Base-by-base conservation (phyloP, 768 basidiomycete species). In the Amanita exitialis region DNA sequence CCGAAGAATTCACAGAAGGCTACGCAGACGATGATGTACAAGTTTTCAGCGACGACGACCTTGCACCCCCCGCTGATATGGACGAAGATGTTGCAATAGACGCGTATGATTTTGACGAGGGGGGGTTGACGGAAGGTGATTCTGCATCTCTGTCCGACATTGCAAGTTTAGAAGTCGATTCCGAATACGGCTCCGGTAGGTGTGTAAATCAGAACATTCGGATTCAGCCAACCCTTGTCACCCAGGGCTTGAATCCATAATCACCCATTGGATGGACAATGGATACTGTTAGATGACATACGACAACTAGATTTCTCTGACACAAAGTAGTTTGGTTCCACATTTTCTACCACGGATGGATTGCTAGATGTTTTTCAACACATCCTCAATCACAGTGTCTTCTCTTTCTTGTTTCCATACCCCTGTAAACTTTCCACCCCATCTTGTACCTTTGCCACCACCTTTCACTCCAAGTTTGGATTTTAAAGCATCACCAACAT, bases 371-470 rank as follows among this genome's bases (percentile, higher is more conserved):
- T 54, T 48, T 47, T 54, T 38, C 18, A 80, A 62, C 12, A 77
- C 54, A 15, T 70, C 69, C 5, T 69, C 64, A 3, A 79, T 65
- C 1, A 57, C 42, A 7, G 53, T 58, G 21, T 65, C 66, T 55
- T 82, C 79, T 53, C 69, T 71, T 4, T 54, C 64, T 15, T 68
- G 70, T 57, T 74, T 76, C 83, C 83, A 86, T 12, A 80, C 74
- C 0, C 86, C 86, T 6, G 63, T 71, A 50, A 73, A 75, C 62
- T 89, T 84, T 8, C 88, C 87, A 54, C 86, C 88, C 83, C 87
- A 90, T 57, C 75, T 77, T 15, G 68, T 56, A 1, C 85, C 87
- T 59, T 84, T 88, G 3, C 88, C 86, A 9, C 89, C 89, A 6
- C 89, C 89, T 66, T 83, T 90, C 43, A 85, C 71, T 7, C 70